These are phyloP conservation scores for Rhynchospora tenuis DNA, from an alignment of 176 grass and related monocot genomes.

Conservation along the genomic window DNA sequence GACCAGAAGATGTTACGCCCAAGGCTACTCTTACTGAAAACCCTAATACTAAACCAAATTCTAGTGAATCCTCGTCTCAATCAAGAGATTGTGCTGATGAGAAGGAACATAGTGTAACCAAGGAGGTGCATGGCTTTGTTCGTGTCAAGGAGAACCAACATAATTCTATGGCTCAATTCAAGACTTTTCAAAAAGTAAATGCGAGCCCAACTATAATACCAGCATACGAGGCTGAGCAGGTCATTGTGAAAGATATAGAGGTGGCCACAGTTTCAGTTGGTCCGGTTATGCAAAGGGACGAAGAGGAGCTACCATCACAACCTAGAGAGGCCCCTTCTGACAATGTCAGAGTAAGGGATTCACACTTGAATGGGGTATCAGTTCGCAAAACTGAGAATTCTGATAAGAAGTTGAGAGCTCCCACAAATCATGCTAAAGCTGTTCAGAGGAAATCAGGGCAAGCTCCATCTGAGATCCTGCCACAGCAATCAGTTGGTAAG, in stretches of 20 bases:
- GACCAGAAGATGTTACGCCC: slow-evolving; percentile 5
- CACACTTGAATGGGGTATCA: slow-evolving; percentile 2
- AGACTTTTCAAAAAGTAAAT: slow-evolving; percentile 35
- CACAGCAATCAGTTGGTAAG: slow-evolving; percentile 18
- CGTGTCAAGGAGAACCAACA: slow-evolving; percentile 22
- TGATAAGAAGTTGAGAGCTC: neutral
- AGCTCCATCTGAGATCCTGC: neutral
- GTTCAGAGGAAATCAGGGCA: slow-evolving; percentile 5
- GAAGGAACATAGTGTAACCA: slow-evolving; percentile 5
- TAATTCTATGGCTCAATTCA: slow-evolving; percentile 27
- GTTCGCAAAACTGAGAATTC: neutral
- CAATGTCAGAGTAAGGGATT: slow-evolving; percentile 10
- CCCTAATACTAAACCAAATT: neutral
- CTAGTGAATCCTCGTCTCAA: slow-evolving; percentile 6
- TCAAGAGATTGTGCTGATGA: slow-evolving; percentile 15
- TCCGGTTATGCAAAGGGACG: neutral
- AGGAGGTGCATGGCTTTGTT: slow-evolving; percentile 10
- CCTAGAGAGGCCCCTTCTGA: neutral
- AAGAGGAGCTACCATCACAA: slow-evolving; percentile 9
- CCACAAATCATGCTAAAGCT: slow-evolving; percentile 2
- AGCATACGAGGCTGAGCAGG: slow-evolving; percentile 2
- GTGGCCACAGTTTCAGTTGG: slow-evolving; percentile 16
- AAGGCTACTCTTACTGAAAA: neutral
- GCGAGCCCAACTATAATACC: slow-evolving; percentile 8
- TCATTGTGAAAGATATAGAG: slow-evolving; percentile 24